Conservation (phyloP, 2,329 filamentous ascomycete species). For the Trichoderma brevicompactum region DNA sequence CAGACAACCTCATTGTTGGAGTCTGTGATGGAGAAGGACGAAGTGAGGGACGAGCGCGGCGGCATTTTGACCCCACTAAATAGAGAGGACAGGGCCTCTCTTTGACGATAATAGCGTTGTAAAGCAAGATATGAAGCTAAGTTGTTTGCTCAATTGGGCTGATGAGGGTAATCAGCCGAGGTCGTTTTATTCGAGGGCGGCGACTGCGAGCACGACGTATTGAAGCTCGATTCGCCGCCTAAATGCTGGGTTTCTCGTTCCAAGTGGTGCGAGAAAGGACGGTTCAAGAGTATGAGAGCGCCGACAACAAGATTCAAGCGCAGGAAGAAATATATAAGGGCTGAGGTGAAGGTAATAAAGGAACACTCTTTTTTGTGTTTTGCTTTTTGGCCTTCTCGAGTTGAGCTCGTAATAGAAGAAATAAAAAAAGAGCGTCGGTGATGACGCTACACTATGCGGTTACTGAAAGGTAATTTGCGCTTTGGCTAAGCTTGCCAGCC, state of each 20-base stretch:
- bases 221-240: slow-evolving; percentile 29
- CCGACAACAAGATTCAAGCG: background rate
- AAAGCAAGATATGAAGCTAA: slow-evolving; percentile 27
- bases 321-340: background rate
- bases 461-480: background rate
- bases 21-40: slow-evolving; percentile 90
- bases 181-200: slow-evolving; percentile 37
- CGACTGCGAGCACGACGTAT: slow-evolving; percentile 31
- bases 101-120: slow-evolving; percentile 32
- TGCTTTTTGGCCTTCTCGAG: background rate
- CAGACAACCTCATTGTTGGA: slow-evolving; percentile 96
- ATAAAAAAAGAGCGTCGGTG: background rate
- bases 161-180: slow-evolving; percentile 32
- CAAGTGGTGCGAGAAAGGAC: background rate
- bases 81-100: slow-evolving; percentile 38
- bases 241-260: background rate
- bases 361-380: too few relatives aligned
- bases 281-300: background rate
- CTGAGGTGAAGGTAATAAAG: too few relatives aligned
- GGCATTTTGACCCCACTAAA: slow-evolving; percentile 77
- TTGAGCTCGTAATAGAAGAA: background rate
- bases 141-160: slow-evolving; percentile 40
- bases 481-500: background rate
- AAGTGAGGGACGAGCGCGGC: slow-evolving; percentile 82
- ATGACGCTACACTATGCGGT: background rate